phyloP scores from a whole-genome alignment of 768 basidiomycete genomes.

The Serendipita sp. region DNA sequence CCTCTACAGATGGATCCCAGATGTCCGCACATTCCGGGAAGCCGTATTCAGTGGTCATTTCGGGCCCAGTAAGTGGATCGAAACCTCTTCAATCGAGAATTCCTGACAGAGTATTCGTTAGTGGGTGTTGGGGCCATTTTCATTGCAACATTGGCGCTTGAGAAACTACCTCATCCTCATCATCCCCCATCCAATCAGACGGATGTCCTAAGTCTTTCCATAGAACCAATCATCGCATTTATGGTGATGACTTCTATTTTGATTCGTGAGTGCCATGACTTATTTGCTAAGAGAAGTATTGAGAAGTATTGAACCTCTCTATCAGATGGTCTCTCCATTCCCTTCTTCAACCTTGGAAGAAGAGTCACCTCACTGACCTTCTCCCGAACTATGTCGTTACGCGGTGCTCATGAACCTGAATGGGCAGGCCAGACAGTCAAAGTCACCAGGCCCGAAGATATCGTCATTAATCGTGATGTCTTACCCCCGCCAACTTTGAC shows the following conservation, averaged over 20 bases:
- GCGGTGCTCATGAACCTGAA: conserved; percentile 51
- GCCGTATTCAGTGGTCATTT: conserved; percentile 93
- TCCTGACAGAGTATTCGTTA: conserved; percentile 20
- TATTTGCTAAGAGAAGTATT: not conserved
- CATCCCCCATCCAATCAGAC: conserved; percentile 39
- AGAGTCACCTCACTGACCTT: conserved; percentile 77
- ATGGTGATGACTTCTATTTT: conserved; percentile 86
- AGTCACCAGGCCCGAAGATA: conserved; percentile 53
- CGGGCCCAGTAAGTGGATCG: conserved; percentile 36
- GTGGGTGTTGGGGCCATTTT: conserved; percentile 97
- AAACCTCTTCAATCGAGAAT: not conserved
- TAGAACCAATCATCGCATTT: conserved; percentile 88
- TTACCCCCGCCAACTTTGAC: conserved; percentile 16
- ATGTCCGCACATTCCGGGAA: conserved; percentile 86
- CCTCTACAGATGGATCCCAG: conserved; percentile 85
- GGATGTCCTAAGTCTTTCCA: conserved; percentile 50
- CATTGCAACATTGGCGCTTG: conserved; percentile 69
- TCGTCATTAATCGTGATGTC: conserved; percentile 72
- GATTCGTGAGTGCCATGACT: conserved; percentile 37
- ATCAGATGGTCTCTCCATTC: conserved; percentile 73
- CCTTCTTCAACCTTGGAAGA: conserved; percentile 80
- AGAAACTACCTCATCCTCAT: conserved; percentile 39
- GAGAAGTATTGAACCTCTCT: not conserved
- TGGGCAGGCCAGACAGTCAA: conserved; percentile 68
- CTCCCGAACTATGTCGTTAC: conserved; percentile 60